Conservation (phyloP, 352 stramenopile genomes). For the Phytopythium mirpurense region DNA sequence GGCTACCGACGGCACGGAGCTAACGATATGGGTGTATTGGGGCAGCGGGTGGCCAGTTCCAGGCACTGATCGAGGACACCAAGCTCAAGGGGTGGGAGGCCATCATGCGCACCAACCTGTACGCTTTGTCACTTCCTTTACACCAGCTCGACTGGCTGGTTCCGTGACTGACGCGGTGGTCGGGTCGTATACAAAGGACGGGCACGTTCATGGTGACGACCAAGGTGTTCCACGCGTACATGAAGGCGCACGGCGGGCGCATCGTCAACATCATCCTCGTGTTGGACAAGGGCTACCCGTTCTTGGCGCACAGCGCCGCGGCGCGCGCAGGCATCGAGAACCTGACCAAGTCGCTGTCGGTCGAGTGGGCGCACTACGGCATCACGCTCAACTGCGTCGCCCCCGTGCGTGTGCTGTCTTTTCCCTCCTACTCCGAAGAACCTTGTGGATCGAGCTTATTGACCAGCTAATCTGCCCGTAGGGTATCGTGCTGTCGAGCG, state of each 20-base stretch:
- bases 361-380: conserved; percentile 90
- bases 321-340: conserved; percentile 90
- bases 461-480: no score
- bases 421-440: no score
- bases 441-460: no score
- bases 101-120: conserved; percentile 90
- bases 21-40: no score
- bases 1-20: no score
- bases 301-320: conserved; percentile 82
- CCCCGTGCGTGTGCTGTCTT: conserved; percentile 34
- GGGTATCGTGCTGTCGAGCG: conserved; percentile 60
- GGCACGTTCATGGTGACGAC: conserved; percentile 89
- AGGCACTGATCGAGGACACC: conserved; percentile 81
- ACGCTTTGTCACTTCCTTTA: not conserved
- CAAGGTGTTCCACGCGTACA: conserved; percentile 89
- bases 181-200: no score
- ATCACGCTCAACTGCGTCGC: conserved; percentile 91
- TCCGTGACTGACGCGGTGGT: no score
- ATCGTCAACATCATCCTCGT: conserved; percentile 97
- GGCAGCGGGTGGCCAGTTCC: conserved; percentile 87
- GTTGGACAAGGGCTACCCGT: conserved; percentile 89
- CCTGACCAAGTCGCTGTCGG: conserved; percentile 88
- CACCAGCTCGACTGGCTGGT: not conserved
- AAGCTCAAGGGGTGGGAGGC: conserved; percentile 87
- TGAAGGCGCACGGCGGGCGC: conserved; percentile 90